Evolutionary conservation across 495 filamentous ascomycete species (phyloP), one percentile per base, ranked within the genome.

Genomic region (Penicillium arizonense): DNA sequence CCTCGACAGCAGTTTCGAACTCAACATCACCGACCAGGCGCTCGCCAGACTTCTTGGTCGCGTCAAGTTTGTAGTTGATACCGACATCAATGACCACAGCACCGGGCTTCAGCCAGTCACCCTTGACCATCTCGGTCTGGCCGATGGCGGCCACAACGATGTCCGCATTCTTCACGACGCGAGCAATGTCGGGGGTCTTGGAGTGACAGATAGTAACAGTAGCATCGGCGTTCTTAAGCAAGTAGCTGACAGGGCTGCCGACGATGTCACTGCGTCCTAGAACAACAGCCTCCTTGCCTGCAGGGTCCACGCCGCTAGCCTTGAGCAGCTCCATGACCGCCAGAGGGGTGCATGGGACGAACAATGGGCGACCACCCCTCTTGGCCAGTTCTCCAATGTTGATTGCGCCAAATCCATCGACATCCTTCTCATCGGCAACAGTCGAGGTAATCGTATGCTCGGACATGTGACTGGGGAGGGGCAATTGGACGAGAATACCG

Each of bases 351-450:
- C 94, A 98, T 36, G 94, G 94, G 47, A 84, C 82, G 69, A 97
- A 98, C 33, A 88, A 78, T 18, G 94, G 95, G 43, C 79, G 78
- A 14, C 92, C 93, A 37, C 94, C 90, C 53, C 90, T 85, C 80
- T 97, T 97, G 49, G 95, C 91, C 56, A 98, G 81, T 67, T 97
- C 91, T 47, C 94, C 94, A 62, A 97, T 96, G 70, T 96, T 97
- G 56, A 81, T 77, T 26, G 88, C 84, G 36, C 95, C 93, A 68
- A 98, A 98, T 51, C 94, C 94, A 77, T 98, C 94, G 26, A 98
- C 94, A 80, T 97, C 94, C 74, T 98, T 98, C 73, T 90, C 87
- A 61, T 90, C 87, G 24, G 89, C 82, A 14, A 98, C 94, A 10
- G 89, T 85, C 24, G 90, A 94, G 41, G 95, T 98, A 59, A 98